Evolutionary conservation across 2,329 filamentous ascomycete species (phyloP), one percentile per base, ranked within the genome.

Genomic region (Epichloe gansuensis): DNA sequence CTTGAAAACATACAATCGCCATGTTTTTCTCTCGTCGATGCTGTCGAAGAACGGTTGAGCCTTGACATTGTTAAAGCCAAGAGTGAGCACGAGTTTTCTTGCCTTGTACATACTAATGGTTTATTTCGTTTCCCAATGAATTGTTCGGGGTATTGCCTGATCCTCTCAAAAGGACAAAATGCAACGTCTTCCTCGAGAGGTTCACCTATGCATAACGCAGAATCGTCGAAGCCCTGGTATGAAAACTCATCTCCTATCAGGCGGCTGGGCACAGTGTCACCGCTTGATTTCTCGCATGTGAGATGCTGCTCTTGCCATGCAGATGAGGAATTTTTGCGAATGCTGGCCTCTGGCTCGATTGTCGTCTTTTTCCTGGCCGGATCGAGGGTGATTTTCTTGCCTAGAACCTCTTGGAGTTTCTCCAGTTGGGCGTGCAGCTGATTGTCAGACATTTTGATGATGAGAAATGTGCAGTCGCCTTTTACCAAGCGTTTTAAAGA

Each of bases 1-100:
- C 46, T 15, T 31, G 9, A 5, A 9, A 36, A 51, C 83, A 74
- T 73, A 93, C 87, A 95, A 70, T 56, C 91, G 82, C 89, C 89
- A 95, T 11, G 71, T 61, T 53, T 80, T 75, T 2, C 71, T 67
- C 59, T 77, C 78, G 56, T 85, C 72, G 48, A 87, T 75, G 3
- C 64, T 61, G 36, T 77, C 71, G 58, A 87, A 88, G 64, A 78
- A 75, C 0, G 69, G 67, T 23, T 57, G 59, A 4, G 66, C 68
- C 73, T 75, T 23, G 7, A n/a, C 2, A 2, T 23, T 40, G 34
- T 47, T 21, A 46, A 40, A 5, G 21, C 12, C 5, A 15, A 12
- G 8, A 5, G 3, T 39, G 8, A 15, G 12, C 1, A 23, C 5
- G 5, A 23, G 4, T 25, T 47, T 15, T 5, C 2, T 17, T 42